Conservation (phyloP, 306 rosid species). For the Malus sylvestris region DNA sequence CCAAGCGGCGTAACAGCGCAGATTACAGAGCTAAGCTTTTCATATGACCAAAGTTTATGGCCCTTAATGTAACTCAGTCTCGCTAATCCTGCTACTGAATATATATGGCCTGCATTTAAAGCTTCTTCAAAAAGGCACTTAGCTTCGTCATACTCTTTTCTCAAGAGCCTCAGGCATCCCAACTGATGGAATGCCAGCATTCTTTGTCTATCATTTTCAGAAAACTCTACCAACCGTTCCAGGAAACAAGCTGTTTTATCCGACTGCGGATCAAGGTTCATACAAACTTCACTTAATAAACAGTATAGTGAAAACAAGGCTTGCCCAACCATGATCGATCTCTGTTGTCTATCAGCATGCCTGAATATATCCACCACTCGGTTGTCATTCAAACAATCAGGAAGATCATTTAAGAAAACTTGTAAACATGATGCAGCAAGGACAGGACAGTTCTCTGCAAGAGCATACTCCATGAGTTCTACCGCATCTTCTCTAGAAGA, state of each 20-base stretch:
- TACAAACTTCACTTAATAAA: conserved; percentile 72
- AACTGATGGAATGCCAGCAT: conserved; percentile 61
- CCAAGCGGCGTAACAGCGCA: conserved; percentile 52
- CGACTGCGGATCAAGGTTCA: conserved; percentile 58
- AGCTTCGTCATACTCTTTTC: conserved; percentile 75
- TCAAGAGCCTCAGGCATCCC: conserved; percentile 64
- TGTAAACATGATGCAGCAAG: conserved; percentile 84
- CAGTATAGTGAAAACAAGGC: conserved; percentile 72
- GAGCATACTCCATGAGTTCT: conserved; percentile 74
- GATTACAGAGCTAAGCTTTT: conserved; percentile 66
- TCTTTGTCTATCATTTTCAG: conserved; percentile 66
- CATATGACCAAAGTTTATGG: conserved; percentile 52
- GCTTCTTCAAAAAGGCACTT: conserved; percentile 60
- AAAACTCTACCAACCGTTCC: conserved; percentile 53
- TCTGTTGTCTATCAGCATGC: conserved; percentile 49
- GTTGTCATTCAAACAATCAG: conserved; percentile 54
- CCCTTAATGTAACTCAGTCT: conserved; percentile 57
- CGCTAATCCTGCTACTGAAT: conserved; percentile 73
- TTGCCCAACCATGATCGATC: conserved; percentile 63
- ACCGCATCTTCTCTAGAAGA: conserved; percentile 68
- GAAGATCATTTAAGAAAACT: conserved; percentile 65
- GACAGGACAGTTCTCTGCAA: conserved; percentile 58
- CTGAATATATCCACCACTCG: conserved; percentile 58
- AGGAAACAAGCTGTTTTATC: conserved; percentile 66
- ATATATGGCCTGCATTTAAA: conserved; percentile 71